Percentiles rank a stretch among this genome's conserved stretches.
Evolutionary conservation across 2,329 filamentous ascomycete genomes (phyloP).

Genomic region (Phyllosticta citrichinensis): DNA sequence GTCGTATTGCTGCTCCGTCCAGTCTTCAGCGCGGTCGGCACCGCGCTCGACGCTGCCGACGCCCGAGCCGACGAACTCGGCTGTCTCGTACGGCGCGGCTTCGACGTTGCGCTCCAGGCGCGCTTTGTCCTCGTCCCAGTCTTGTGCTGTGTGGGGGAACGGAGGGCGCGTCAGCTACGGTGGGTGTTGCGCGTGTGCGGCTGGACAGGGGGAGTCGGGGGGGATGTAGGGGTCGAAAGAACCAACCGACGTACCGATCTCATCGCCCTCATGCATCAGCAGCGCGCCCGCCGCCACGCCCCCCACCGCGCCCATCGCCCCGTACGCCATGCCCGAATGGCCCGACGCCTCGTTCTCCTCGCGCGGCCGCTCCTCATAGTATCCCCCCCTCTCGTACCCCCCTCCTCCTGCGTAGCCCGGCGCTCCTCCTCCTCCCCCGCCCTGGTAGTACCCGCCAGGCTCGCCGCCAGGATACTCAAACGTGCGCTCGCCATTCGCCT

Average conservation of each 20-base stretch:
- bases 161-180: not conserved
- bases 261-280: slow-evolving; percentile 36
- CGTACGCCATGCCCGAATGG: slow-evolving; percentile 23
- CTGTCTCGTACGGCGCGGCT: slow-evolving; percentile 26
- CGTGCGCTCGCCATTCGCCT: slow-evolving; percentile 35
- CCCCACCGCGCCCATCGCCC: slow-evolving; percentile 30
- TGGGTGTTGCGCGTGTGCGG: not conserved
- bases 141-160: slow-evolving; percentile 19
- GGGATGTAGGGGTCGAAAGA: too few relatives aligned
- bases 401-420: too few relatives aligned
- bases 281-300: slow-evolving; percentile 35
- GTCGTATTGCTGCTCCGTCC: slow-evolving; percentile 10
- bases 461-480: slow-evolving; percentile 26
- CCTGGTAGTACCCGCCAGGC: slow-evolving; percentile 10
- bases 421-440: slow-evolving; percentile 11
- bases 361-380: slow-evolving; percentile 1
- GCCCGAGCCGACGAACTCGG: slow-evolving; percentile 30
- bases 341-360: slow-evolving; percentile 22
- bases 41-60: slow-evolving; percentile 32
- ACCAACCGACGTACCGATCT: slow-evolving; percentile 23
- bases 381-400: slow-evolving; percentile 11
- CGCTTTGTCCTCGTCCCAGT: slow-evolving; percentile 26
- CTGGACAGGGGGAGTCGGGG: not conserved
- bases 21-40: slow-evolving; percentile 17
- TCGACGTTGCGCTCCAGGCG: slow-evolving; percentile 18